Evolutionary conservation across 371 early-diverging fungal species (phyloP), one percentile per base, ranked within the genome.

Genomic region (Mycotypha africana): DNA sequence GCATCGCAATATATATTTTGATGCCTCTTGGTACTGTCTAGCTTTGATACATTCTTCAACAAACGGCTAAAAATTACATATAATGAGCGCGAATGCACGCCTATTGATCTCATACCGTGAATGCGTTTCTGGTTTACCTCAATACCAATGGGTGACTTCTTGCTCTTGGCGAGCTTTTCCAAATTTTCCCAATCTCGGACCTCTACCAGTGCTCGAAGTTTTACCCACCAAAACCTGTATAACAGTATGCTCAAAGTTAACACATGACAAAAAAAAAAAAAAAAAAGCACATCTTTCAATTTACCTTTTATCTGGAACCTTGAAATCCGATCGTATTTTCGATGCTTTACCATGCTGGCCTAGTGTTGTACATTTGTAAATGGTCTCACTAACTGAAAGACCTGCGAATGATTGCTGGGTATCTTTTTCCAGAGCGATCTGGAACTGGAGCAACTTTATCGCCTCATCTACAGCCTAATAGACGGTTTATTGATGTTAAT

Each of bases 141-240:
- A 47, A 85, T 90, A 4, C 92, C 92, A 46, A 91, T 88, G 1
- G 90, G 91, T 12, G 91, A 84, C 44, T 86, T 89, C 34, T 85
- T 86, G 26, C 82, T 82, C 38, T 81, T 83, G 11, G 90, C 73
- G 14, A 91, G 53, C 38, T 88, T 86, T 24, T 93, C 93, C 39
- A 95, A 70, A 24, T 84, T 88, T 9, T 87, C 88, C 92, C 91
- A 95, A 51, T 93, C 90, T 22, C 87, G 69, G 15, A 79, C 75
- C 61, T 82, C 79, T 0, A 92, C 92, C n/a, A 95, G 64, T 0
- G 91, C 90, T 14, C 80, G 82, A 4, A 92, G 57, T 47, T 89
- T 91, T 32, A 94, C 74, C 89, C 89, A 89, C 84, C 89, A 90
- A 58, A 82, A 83, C 39, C 84, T 78, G 57, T 20, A 33, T 3